Evolutionary conservation across 495 filamentous ascomycete species (phyloP).

Genomic region (Aspergillus leporis): DNA sequence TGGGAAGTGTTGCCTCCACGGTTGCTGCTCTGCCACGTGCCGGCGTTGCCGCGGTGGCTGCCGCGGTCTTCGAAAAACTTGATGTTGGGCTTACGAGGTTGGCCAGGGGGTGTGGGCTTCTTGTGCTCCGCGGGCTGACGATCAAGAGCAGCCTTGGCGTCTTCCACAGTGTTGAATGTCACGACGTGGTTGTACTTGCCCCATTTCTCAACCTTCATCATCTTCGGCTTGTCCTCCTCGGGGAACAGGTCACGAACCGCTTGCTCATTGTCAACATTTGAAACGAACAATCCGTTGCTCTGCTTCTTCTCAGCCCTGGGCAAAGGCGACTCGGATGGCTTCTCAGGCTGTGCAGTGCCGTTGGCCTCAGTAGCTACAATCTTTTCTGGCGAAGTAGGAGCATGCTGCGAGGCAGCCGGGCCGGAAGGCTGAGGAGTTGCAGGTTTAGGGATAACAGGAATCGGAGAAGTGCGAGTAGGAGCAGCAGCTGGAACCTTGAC

Average conservation of each 20-base stretch:
- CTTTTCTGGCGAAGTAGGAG: constrained; percentile 35
- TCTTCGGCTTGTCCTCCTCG: constrained; percentile 78
- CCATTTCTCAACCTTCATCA: constrained; percentile 74
- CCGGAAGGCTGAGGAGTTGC: constrained; percentile 53
- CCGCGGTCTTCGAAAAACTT: constrained; percentile 74
- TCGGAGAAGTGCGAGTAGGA: constrained; percentile 47
- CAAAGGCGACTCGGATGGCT: constrained; percentile 38
- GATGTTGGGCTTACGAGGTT: constrained; percentile 69
- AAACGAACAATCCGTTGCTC: constrained; percentile 80
- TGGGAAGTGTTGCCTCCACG: constrained; percentile 55
- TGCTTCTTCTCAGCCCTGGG: constrained; percentile 52
- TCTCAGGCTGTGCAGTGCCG: constrained; percentile 38
- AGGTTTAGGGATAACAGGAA: constrained; percentile 55
- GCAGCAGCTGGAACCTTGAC: constrained; percentile 36
- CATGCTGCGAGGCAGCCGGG: constrained; percentile 36
- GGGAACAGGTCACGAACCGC: constrained; percentile 75
- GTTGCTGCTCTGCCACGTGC: constrained; percentile 70
- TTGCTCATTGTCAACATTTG: constrained; percentile 73
- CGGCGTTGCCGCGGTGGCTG: constrained; percentile 59
- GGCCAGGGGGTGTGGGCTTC: constrained; percentile 60
- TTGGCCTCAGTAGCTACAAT: constrained; percentile 35
- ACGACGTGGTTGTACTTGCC: constrained; percentile 75
- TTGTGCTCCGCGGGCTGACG: constrained; percentile 73
- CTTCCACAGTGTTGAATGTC: constrained; percentile 73
- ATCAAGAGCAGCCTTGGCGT: constrained; percentile 73